Evolutionary conservation across 1,284 basidiomycete species (phyloP).

Genomic region (Malassezia dermatis): DNA sequence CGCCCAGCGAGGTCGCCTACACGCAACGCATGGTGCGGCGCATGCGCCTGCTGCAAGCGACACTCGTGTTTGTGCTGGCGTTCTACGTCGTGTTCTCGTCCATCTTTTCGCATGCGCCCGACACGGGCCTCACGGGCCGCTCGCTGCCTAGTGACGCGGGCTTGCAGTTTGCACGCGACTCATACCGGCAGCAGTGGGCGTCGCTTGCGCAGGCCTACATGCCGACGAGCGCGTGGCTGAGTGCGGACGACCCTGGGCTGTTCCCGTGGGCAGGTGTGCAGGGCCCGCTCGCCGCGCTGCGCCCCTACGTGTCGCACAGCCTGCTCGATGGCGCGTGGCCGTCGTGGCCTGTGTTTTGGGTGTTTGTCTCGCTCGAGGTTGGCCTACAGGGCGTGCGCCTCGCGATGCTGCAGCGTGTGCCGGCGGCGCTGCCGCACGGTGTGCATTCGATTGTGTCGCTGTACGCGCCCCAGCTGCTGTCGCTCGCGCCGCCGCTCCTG

Average conservation of each 20-base stretch:
- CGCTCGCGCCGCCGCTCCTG: not conserved
- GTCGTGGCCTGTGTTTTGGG: conserved; percentile 36
- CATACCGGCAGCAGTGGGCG: conserved; percentile 15
- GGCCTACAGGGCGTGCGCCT: conserved; percentile 31
- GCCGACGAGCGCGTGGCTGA: conserved; percentile 15
- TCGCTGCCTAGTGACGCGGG: not conserved
- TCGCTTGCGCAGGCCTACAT: conserved; percentile 10
- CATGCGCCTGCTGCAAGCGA: conserved; percentile 9
- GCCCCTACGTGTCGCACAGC: conserved; percentile 2
- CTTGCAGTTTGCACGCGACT: not conserved
- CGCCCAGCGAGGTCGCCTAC: not conserved
- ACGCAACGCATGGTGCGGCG: conserved; percentile 9
- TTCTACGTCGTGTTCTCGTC: conserved; percentile 14
- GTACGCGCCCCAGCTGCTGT: conserved; percentile 9
- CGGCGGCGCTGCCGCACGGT: conserved; percentile 5
- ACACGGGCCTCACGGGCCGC: conserved; percentile 12
- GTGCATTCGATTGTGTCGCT: not conserved
- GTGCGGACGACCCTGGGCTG: conserved; percentile 9
- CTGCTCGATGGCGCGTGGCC: conserved; percentile 1
- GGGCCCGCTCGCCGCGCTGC: conserved; percentile 6
- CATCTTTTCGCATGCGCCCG: conserved; percentile 1
- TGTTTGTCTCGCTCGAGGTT: conserved; percentile 40
- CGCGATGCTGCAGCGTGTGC: conserved; percentile 19
- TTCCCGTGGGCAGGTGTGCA: conserved; percentile 15
- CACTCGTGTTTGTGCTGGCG: conserved; percentile 7